Conservation (phyloP, 176 grass and related monocot genomes). For the Oryza meyeriana region DNA sequence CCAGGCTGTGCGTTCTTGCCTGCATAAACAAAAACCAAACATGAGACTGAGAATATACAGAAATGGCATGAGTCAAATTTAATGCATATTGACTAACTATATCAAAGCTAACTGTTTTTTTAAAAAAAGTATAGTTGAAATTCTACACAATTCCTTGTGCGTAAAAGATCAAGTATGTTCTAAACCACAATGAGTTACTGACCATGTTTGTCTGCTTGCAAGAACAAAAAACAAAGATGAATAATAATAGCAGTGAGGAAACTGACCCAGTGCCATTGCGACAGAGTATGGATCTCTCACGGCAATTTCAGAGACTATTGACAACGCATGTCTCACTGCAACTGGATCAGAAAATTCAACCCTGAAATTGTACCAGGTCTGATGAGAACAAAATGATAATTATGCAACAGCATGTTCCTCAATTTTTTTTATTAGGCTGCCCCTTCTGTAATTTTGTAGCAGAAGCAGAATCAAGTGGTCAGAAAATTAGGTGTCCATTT, state of each 20-base stretch:
- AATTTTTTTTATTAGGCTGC: not conserved
- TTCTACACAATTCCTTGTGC: slow-evolving; percentile 4
- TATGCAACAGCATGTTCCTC: not conserved
- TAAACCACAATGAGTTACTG: slow-evolving; percentile 1
- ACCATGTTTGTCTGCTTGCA: slow-evolving; percentile 4
- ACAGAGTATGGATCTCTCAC: slow-evolving; percentile 94
- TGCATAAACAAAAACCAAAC: slow-evolving; percentile 57
- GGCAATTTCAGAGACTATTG: slow-evolving; percentile 91
- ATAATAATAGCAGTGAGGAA: slow-evolving; percentile 14
- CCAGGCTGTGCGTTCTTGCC: slow-evolving; percentile 73
- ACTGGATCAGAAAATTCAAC: slow-evolving; percentile 96
- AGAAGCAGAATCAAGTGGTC: slow-evolving; percentile 8
- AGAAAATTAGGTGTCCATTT: slow-evolving; percentile 7
- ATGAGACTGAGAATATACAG: slow-evolving; percentile 30
- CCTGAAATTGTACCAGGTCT: slow-evolving; percentile 53
- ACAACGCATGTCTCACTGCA: slow-evolving; percentile 86
- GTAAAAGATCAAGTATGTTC: not conserved
- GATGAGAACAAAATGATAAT: slow-evolving; percentile 21
- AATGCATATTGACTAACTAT: slow-evolving; percentile 1
- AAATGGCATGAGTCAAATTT: slow-evolving; percentile 18
- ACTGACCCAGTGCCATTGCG: slow-evolving; percentile 94
- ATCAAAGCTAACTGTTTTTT: slow-evolving; percentile 1
- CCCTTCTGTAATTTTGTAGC: not conserved
- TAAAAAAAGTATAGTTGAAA: not conserved
- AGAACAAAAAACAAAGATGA: slow-evolving; percentile 19